These are phyloP conservation scores for Venturia aucupariae DNA, from an alignment of 2,329 filamentous ascomycete genomes.

Conservation along the genomic window DNA sequence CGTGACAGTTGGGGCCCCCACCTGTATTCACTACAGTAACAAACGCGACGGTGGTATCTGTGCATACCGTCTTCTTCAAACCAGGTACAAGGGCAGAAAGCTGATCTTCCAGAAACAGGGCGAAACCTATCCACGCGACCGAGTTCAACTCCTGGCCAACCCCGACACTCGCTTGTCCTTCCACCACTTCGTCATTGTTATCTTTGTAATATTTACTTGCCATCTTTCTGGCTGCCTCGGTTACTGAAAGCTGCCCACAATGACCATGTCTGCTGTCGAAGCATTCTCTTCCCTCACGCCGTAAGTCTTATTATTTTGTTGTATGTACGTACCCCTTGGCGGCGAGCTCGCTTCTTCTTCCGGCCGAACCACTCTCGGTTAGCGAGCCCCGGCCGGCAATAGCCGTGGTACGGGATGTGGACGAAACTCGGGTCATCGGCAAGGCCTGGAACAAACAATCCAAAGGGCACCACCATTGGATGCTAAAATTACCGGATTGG, in stretches of 20 bases:
- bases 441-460: background rate
- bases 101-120: conserved; percentile 1
- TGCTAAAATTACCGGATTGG: background rate
- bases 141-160: background rate
- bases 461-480: background rate
- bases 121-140: background rate
- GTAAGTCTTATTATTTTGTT: background rate
- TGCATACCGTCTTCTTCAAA: background rate
- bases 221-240: background rate
- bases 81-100: conserved; percentile 1
- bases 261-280: background rate
- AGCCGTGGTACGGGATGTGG: background rate
- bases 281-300: background rate
- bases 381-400: background rate
- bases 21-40: background rate
- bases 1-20: background rate
- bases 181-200: background rate
- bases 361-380: background rate
- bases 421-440: background rate
- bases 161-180: background rate
- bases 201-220: background rate
- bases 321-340: background rate
- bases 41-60: background rate
- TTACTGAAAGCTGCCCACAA: background rate
- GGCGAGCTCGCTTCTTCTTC: background rate